Conservation (phyloP, 1,284 basidiomycete genomes). For the Omphalotus olearius region DNA sequence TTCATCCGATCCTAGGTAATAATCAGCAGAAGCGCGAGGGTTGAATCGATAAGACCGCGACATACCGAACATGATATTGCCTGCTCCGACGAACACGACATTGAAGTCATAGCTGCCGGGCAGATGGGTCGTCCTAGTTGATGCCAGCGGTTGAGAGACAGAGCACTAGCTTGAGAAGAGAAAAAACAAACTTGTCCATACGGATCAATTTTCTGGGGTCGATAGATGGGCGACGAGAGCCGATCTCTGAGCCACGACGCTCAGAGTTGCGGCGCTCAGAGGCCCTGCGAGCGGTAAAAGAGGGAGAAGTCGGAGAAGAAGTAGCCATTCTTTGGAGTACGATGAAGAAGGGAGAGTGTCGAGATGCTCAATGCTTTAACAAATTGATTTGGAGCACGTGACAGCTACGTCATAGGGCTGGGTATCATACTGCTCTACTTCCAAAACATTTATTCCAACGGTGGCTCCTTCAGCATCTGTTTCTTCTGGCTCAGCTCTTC, state of each 20-base stretch:
- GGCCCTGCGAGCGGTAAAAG: conserved; percentile 2
- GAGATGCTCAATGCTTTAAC: not conserved
- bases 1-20: conserved; percentile 65
- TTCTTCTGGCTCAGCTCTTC: conserved; percentile 47
- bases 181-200: conserved; percentile 65
- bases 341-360: not conserved
- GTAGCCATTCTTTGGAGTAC: conserved; percentile 1
- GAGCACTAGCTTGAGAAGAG: not conserved
- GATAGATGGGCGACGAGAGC: conserved; percentile 65
- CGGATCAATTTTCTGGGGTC: conserved; percentile 70
- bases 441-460: conserved; percentile 15
- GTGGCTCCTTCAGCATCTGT: conserved; percentile 31
- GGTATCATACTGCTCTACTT: not conserved
- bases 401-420: conserved; percentile 4
- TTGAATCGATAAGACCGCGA: conserved; percentile 10
- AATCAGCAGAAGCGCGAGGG: conserved; percentile 6
- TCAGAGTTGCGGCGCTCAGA: conserved; percentile 28
- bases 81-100: conserved; percentile 88
- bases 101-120: conserved; percentile 75
- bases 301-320: conserved; percentile 5
- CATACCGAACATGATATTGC: conserved; percentile 92
- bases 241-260: conserved; percentile 35
- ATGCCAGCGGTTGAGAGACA: conserved; percentile 6
- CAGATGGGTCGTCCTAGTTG: conserved; percentile 46
- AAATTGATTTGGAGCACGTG: conserved; percentile 5